Percentiles rank a stretch among this genome's conserved stretches.
Conservation (phyloP, 768 basidiomycete genomes). For the Stropharia rugosoannulata region DNA sequence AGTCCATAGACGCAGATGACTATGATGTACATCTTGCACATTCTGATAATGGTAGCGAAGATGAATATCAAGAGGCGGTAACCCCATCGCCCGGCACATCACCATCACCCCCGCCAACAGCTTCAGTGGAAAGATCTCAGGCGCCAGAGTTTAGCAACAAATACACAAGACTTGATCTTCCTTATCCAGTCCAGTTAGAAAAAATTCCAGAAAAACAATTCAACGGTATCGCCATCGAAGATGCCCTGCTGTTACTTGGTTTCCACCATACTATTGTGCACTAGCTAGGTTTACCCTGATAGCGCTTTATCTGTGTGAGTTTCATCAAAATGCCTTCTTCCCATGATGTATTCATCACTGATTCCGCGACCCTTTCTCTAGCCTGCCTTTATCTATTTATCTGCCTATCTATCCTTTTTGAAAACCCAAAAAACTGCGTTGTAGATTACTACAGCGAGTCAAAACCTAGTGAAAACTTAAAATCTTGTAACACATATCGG, state of each 20-base stretch:
- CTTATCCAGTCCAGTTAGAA: slow-evolving; percentile 42
- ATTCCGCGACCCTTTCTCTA: slow-evolving; percentile 7
- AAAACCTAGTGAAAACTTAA: not conserved
- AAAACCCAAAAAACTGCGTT: slow-evolving; percentile 13
- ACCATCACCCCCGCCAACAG: slow-evolving; percentile 25
- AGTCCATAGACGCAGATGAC: slow-evolving; percentile 54
- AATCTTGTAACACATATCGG: not conserved
- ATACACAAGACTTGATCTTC: slow-evolving; percentile 16
- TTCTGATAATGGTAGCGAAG: slow-evolving; percentile 64
- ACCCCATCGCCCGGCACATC: slow-evolving; percentile 64
- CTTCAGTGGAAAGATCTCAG: slow-evolving; percentile 8
- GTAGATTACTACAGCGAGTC: slow-evolving; percentile 11
- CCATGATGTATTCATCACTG: not conserved
- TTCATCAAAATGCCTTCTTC: not conserved
- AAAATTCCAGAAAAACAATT: slow-evolving; percentile 42
- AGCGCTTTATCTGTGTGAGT: slow-evolving; percentile 17
- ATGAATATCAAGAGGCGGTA: slow-evolving; percentile 72
- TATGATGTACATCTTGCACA: slow-evolving; percentile 40
- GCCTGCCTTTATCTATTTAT: slow-evolving; percentile 19
- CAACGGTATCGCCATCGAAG: slow-evolving; percentile 66
- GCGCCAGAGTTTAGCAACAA: slow-evolving; percentile 13
- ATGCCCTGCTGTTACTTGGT: slow-evolving; percentile 70
- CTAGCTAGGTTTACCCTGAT: slow-evolving; percentile 29
- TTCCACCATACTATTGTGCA: slow-evolving; percentile 70
- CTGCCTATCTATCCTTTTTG: slow-evolving; percentile 13